Evolutionary conservation across 1,284 basidiomycete genomes (phyloP).

Genomic region (Ceratobasidium papillatum): DNA sequence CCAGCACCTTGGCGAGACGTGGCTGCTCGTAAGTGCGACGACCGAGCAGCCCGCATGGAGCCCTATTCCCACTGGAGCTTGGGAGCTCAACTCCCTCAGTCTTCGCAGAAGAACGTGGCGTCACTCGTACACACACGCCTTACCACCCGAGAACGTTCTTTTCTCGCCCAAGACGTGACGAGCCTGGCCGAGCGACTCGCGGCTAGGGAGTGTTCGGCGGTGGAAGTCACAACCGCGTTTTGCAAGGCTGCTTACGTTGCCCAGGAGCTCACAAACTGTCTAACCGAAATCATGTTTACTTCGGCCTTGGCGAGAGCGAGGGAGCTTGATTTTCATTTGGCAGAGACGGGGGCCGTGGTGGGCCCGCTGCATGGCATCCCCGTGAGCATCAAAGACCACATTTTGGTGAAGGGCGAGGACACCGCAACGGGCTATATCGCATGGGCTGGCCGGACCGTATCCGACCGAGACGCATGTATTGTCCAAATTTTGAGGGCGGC

Average conservation of each 20-base stretch:
- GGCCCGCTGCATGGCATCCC: constrained; percentile 62
- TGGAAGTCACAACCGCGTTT: constrained; percentile 50
- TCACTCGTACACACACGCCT: constrained; percentile 34
- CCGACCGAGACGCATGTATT: constrained; percentile 51
- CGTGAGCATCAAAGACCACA: constrained; percentile 64
- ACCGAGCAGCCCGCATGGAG: constrained; percentile 26
- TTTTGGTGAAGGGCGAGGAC: constrained; percentile 59
- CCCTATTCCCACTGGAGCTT: constrained; percentile 22
- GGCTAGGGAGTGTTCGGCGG: constrained; percentile 46
- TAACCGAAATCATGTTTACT: constrained; percentile 57
- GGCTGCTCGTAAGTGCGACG: constrained; percentile 17
- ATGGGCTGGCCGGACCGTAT: constrained; percentile 59
- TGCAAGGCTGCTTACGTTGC: constrained; percentile 51
- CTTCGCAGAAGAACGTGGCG: constrained; percentile 32
- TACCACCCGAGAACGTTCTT: constrained; percentile 40
- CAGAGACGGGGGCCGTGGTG: constrained; percentile 50
- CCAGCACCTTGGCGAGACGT: constrained; percentile 29
- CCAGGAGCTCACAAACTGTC: constrained; percentile 54
- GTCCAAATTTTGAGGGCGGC: constrained; percentile 58
- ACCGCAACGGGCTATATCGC: constrained; percentile 62
- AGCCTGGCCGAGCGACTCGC: constrained; percentile 47
- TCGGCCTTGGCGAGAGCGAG: constrained; percentile 54
- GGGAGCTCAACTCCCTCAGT: neutral
- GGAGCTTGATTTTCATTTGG: constrained; percentile 54
- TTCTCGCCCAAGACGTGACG: constrained; percentile 47